Base-by-base conservation (phyloP, 192 early-diverging fungal species). In the Spizellomyces punctatus region DNA sequence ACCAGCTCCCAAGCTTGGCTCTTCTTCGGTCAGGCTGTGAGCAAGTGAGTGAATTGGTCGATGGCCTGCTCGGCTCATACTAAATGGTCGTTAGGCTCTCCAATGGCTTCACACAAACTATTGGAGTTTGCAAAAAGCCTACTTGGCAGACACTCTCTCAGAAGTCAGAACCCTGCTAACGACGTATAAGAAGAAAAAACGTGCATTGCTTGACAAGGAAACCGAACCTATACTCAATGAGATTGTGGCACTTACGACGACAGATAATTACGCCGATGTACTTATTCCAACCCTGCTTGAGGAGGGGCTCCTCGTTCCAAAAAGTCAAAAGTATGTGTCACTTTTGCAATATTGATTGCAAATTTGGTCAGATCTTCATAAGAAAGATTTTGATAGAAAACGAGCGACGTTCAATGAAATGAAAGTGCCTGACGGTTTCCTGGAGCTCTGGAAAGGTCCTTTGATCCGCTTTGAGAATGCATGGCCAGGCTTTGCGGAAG, bases 51-150 rank as follows among this genome's bases (percentile, higher is more conserved):
- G 3, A 36, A 36, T 36, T 36, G 27, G 52, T 66, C 0, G 12
- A 16, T 43, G 54, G 58, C 8, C n/a, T 55, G 52, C 21, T 44
- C 27, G 44, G 12, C 41, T 69, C n/a, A 41, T 7, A 8, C 10
- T 46, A 48, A 47, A 22, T 9, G 6, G 61, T 21, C 46, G 4
- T 6, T 50, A 86, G 81, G 82, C 82, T 2, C 75, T 86, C 21
- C 58, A 76, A 19, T 86, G 85, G 85, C 69, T 86, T 16, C 65
- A 82, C 47, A 58, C 57, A 10, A 82, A 81, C 56, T 86, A 86
- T 66, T 86, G 85, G 85, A 68, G 69, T 8, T 36, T 69, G 8
- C 79, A 83, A 70, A 74, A 75, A 19, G 60, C 63, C 10, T 81
- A 78, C 59, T 10, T 81, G 47, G 78, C 71, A 22, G 69, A 76